These are phyloP conservation scores for Friedmanniomyces simplex DNA, from an alignment of 495 filamentous ascomycete species.

Conservation along the genomic window DNA sequence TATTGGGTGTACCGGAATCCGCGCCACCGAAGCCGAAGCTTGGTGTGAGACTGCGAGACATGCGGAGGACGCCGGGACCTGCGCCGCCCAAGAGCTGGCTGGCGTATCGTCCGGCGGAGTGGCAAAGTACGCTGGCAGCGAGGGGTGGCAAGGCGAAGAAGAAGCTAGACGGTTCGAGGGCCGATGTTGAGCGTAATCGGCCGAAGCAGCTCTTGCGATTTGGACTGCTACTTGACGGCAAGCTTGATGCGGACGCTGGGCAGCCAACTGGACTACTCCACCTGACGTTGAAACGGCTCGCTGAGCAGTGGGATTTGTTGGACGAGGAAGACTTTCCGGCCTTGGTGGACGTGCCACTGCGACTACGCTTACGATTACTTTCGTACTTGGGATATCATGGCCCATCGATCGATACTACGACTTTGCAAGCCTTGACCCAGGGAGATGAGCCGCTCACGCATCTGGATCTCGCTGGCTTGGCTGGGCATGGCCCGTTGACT, in stretches of 20 bases:
- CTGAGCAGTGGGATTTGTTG: slow-evolving; percentile 15
- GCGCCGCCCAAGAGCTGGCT: slow-evolving; percentile 65
- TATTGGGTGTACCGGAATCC: slow-evolving; percentile 62
- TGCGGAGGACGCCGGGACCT: slow-evolving; percentile 49
- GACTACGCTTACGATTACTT: slow-evolving; percentile 13
- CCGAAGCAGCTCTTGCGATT: slow-evolving; percentile 12
- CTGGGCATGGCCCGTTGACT: slow-evolving; percentile 13
- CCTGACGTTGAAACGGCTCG: slow-evolving; percentile 15
- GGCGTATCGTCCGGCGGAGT: not conserved
- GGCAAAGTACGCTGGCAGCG: not conserved
- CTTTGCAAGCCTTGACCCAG: slow-evolving; percentile 6
- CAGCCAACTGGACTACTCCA: slow-evolving; percentile 4
- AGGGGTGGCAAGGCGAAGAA: not conserved
- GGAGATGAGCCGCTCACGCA: not conserved
- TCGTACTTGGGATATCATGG: slow-evolving; percentile 16
- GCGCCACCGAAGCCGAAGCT: slow-evolving; percentile 55
- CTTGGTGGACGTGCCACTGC: slow-evolving; percentile 13
- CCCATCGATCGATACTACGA: slow-evolving; percentile 1
- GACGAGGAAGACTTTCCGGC: slow-evolving; percentile 17
- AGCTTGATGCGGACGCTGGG: not conserved
- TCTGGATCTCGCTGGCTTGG: slow-evolving; percentile 17
- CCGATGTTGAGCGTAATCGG: slow-evolving; percentile 4
- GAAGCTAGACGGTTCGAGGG: slow-evolving; percentile 1
- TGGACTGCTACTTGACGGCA: not conserved
- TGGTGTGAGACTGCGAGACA: slow-evolving; percentile 32